phyloP scores from a whole-genome alignment of 495 filamentous ascomycete species.

The Hypoxylon intermedium region DNA sequence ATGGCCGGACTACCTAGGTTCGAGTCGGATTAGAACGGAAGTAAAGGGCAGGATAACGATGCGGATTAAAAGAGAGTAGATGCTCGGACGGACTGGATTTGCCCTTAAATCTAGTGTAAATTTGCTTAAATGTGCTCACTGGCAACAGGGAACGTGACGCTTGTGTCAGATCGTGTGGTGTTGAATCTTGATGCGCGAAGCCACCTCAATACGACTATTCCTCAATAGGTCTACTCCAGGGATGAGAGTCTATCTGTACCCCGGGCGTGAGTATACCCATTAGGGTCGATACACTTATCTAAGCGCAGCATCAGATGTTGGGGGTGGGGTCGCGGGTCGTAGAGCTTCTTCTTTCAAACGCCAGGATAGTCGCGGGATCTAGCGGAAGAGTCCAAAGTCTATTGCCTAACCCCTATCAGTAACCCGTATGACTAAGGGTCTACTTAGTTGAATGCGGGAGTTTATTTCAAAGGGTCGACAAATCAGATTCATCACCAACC shows the following conservation, averaged over 20 bases:
- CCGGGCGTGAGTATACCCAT: no score
- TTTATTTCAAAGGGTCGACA: neutral
- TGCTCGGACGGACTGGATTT: neutral
- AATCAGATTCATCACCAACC: conserved; percentile 1
- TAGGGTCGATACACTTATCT: no score
- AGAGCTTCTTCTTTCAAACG: conserved; percentile 10
- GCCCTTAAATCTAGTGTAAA: conserved; percentile 24
- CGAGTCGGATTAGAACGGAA: conserved; percentile 2
- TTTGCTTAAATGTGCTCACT: conserved; percentile 45
- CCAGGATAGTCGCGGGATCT: conserved; percentile 19
- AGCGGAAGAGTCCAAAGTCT: conserved; percentile 2
- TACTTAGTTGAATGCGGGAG: neutral
- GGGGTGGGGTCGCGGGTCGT: conserved; percentile 11
- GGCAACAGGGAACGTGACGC: conserved; percentile 15
- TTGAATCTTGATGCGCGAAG: no score
- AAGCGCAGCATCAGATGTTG: neutral
- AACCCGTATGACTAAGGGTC: conserved; percentile 7
- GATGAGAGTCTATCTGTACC: no score
- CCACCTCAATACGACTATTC: conserved; percentile 15
- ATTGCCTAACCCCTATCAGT: neutral
- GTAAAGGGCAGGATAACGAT: neutral
- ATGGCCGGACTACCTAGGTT: no score
- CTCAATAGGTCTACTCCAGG: conserved; percentile 8
- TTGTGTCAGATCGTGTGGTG: conserved; percentile 26
- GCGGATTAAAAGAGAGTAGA: neutral